Evolutionary conservation across 1,139 yeast genomes (phyloP).

Genomic region (Zygosaccharomyces pseudobailii): DNA sequence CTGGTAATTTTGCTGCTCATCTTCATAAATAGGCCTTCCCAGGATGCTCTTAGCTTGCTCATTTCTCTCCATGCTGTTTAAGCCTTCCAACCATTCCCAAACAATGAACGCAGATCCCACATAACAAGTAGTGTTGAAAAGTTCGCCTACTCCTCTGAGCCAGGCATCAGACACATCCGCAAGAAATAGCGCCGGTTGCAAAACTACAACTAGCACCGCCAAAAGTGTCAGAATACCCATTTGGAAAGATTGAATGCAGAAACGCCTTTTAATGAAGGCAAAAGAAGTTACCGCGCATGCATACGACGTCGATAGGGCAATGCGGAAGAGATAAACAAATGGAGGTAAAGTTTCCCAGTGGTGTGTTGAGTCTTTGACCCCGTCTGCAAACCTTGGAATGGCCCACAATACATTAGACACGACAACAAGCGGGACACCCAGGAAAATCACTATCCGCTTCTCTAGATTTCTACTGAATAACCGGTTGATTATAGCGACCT

Average conservation of each 20-base stretch:
- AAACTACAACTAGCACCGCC: constrained; percentile 54
- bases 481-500: constrained; percentile 72
- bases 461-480: constrained; percentile 68
- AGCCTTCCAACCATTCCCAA: constrained; percentile 85
- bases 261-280: constrained; percentile 49
- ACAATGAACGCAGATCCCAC: constrained; percentile 72
- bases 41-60: constrained; percentile 73
- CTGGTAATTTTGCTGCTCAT: constrained; percentile 34
- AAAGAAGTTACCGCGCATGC: constrained; percentile 62
- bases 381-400: constrained; percentile 40
- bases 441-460: constrained; percentile 56
- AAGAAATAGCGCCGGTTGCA: constrained; percentile 70
- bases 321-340: constrained; percentile 70
- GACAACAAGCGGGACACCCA: constrained; percentile 56
- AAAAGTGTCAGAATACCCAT: constrained; percentile 53
- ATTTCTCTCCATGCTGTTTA: constrained; percentile 54
- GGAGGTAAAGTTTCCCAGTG: constrained; percentile 56
- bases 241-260: constrained; percentile 46
- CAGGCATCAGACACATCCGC: constrained; percentile 73
- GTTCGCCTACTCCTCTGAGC: constrained; percentile 66
- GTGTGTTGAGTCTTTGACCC: constrained; percentile 10
- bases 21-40: constrained; percentile 76
- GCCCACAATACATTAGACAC: constrained; percentile 69
- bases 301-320: constrained; percentile 68
- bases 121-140: constrained; percentile 66